Evolutionary conservation across 2,329 filamentous ascomycete genomes (phyloP), one percentile per base, ranked within the genome.

Genomic region (Xylaria digitata): DNA sequence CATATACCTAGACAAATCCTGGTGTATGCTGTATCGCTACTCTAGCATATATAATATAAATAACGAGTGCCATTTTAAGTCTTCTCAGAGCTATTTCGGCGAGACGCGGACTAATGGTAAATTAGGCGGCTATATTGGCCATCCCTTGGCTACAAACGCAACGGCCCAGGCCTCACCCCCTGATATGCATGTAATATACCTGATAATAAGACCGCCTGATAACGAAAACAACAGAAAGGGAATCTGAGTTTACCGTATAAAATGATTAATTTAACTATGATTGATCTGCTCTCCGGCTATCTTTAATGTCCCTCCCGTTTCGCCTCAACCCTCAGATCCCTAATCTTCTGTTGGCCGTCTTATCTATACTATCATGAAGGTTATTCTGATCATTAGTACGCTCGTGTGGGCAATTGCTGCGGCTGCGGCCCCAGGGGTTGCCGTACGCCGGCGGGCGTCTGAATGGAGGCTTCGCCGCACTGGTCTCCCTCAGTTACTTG

Each of bases 281-380:
- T 34, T 19, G 32, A 45, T 45, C 6, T 19, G 40, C 32, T 65
- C 32, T 9, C 11, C 17, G 6, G 49, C 13, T 37, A 17, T 54
- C 43, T 46, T 43, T 45, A 15, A 46, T 40, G 13, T 17, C n/a
- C 8, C 13, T 17, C 13, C 21, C 4, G 13, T 21, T 34, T 15
- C 34, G 34, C 11, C 26, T 30, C 13, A 11, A 45, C 17, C 15
- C 40, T 19, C 26, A 42, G 11, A 7, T 5, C 5, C 13, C 11
- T 17, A 48, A 13, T 11, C 17, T 11, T 52, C 34, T 6, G 37
- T 15, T 3, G 13, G 23, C n/a, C 15, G 15, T 60, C 32, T 30
- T 40, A n/a, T 40, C 9, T 52, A 52, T 76, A 81, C 70, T 43
- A 37, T 40, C 40, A 87, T 87, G 86, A 86, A 84, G 80, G 78